phyloP scores from a whole-genome alignment of 2,329 filamentous ascomycete genomes.

The Colletotrichum gigasporum region DNA sequence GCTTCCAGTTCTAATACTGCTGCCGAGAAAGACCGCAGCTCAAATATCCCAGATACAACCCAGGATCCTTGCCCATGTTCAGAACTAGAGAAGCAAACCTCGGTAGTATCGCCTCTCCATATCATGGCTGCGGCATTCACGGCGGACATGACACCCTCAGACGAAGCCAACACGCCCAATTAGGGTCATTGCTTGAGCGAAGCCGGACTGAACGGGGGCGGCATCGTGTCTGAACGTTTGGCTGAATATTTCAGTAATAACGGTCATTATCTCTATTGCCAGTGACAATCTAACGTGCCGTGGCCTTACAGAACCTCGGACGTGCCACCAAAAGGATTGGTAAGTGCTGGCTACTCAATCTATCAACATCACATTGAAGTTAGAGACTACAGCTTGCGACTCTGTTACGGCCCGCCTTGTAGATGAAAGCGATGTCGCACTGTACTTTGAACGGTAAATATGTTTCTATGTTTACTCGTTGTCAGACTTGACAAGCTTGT shows the following conservation, averaged over 20 bases:
- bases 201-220: not conserved
- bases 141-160: not conserved
- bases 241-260: conserved; percentile 34
- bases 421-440: conserved; percentile 33
- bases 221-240: not conserved
- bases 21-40: not conserved
- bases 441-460: not conserved
- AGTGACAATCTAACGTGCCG: too few relatives aligned
- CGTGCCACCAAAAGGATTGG: conserved; percentile 33
- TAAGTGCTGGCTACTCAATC: conserved; percentile 34
- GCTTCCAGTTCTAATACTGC: not conserved
- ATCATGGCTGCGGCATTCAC: conserved; percentile 36
- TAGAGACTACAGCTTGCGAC: conserved; percentile 35
- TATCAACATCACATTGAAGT: conserved; percentile 34
- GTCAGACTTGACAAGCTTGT: not conserved
- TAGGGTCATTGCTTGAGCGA: too few relatives aligned
- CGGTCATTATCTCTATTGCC: too few relatives aligned
- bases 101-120: conserved; percentile 32
- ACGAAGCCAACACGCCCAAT: not conserved
- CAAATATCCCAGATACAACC: not conserved
- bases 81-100: not conserved
- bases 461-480: not conserved
- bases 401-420: conserved; percentile 35
- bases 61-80: not conserved
- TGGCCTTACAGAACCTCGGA: not conserved